Evolutionary conservation across 148 eudicot species (phyloP).

Genomic region (Polygonum maritimum): DNA sequence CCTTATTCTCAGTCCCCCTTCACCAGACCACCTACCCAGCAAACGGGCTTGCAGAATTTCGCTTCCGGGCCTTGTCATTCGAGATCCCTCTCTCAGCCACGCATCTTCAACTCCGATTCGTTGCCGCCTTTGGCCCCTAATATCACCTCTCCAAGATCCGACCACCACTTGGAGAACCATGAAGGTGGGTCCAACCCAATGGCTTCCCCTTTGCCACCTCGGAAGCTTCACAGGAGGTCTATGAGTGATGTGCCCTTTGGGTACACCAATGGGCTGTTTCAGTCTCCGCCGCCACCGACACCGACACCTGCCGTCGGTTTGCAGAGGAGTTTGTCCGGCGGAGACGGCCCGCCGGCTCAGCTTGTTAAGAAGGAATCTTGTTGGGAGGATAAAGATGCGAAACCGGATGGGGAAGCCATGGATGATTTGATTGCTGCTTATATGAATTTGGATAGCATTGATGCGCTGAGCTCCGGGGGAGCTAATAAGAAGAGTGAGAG

Average conservation of each 20-base stretch:
- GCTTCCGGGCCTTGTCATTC: constrained; percentile 53
- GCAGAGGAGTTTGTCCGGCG: constrained; percentile 23
- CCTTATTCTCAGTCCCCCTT: constrained; percentile 76
- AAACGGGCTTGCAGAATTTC: constrained; percentile 42
- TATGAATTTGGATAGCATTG: constrained; percentile 80
- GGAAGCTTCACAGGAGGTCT: constrained; percentile 79
- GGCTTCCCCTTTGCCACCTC: constrained; percentile 65
- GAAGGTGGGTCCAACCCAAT: constrained; percentile 34
- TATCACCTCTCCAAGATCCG: not conserved
- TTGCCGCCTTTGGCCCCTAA: constrained; percentile 89
- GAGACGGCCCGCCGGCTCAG: constrained; percentile 51
- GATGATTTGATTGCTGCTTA: constrained; percentile 72
- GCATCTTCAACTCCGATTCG: constrained; percentile 62
- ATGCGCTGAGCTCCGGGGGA: constrained; percentile 70
- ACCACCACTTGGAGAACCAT: constrained; percentile 27
- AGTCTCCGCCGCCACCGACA: constrained; percentile 33
- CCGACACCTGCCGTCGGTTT: constrained; percentile 10
- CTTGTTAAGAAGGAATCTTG: constrained; percentile 53
- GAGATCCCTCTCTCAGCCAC: constrained; percentile 73
- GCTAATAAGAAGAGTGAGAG: constrained; percentile 56
- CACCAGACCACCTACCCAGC: constrained; percentile 29
- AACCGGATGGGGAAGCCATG: constrained; percentile 60
- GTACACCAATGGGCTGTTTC: constrained; percentile 36
- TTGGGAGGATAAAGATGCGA: constrained; percentile 69
- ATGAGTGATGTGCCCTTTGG: constrained; percentile 90